Percentiles rank a stretch among this genome's conserved stretches.
Evolutionary conservation across 495 filamentous ascomycete genomes (phyloP).

Genomic region (Alectoria sarmentosa): DNA sequence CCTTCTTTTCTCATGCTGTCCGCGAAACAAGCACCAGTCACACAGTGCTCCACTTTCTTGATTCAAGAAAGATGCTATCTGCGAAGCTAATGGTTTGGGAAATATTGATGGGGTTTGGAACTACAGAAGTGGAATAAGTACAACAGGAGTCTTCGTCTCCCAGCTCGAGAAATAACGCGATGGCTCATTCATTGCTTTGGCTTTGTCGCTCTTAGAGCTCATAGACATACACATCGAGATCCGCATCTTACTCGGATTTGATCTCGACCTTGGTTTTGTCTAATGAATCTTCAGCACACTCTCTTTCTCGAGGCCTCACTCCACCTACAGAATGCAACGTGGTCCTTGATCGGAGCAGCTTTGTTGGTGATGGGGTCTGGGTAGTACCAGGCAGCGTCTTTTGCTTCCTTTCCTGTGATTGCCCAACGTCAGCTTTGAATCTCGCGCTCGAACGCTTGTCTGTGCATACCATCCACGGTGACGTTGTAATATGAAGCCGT

Average conservation of each 20-base stretch:
- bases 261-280: conserved; percentile 41
- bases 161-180: conserved; percentile 2
- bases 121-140: background rate
- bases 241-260: conserved; percentile 25
- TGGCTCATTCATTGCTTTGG: conserved; percentile 3
- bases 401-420: conserved; percentile 39
- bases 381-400: conserved; percentile 66
- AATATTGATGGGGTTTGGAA: background rate
- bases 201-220: conserved; percentile 9
- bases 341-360: conserved; percentile 51
- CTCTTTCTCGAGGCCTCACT: too few species aligned
- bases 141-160: background rate
- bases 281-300: conserved; percentile 19
- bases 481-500: conserved; percentile 60
- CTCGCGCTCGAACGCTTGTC: background rate
- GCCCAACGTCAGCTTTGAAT: background rate
- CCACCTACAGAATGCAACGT: conserved; percentile 58
- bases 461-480: conserved; percentile 44
- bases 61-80: background rate
- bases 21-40: background rate
- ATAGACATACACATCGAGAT: background rate
- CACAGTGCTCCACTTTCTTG: background rate
- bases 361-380: conserved; percentile 46
- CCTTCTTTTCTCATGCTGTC: background rate
- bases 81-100: background rate